Evolutionary conservation across 2,329 filamentous ascomycete species (phyloP), one percentile per base, ranked within the genome.

Genomic region (Xylaria arbuscula): DNA sequence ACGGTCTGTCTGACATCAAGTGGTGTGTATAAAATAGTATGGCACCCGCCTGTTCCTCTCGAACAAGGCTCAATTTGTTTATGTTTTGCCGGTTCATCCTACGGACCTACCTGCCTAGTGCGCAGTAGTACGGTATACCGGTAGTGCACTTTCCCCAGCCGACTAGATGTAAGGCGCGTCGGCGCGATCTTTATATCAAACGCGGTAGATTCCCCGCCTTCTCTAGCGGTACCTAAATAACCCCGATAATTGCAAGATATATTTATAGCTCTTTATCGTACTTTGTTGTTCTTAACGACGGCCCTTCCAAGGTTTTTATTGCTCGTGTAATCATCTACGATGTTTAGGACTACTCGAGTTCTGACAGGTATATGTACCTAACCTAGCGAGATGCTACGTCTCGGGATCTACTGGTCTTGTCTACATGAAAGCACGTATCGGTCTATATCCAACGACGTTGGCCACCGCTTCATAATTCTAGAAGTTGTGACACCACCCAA

Each of bases 181-280:
- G 38, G 40, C 57, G 57, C 56, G 50, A 56, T 53, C 57, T 61
- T n/a, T 48, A 17, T 13, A 42, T 32, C 11, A 61, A 32, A 66
- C 63, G 50, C 50, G 63, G 48, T 55, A 4, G 8, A 15, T 60
- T 48, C 63, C 63, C 63, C 63, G 40, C 63, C 19, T 40, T 55
- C 36, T 15, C 32, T 19, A 36, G 3, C 1, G 13, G 11, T 51
- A 40, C 24, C 45, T 38, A 48, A 3, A 61, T 61, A 51, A 50
- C n/a, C 55, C 55, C 38, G 38, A 11, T 15, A 28, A 17, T 57
- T 19, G 55, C 55, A 57, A 45, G 45, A 45, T 11, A 7, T 5
- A 15, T 15, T 5, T 15, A 42, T 17, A 45, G 40, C 40, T n/a
- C 17, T 45, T 3, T n/a, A 45, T 45, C n/a, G 40, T 7, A 3